phyloP scores from a whole-genome alignment of 192 early-diverging fungal species.

The Obelidium mucronatum region DNA sequence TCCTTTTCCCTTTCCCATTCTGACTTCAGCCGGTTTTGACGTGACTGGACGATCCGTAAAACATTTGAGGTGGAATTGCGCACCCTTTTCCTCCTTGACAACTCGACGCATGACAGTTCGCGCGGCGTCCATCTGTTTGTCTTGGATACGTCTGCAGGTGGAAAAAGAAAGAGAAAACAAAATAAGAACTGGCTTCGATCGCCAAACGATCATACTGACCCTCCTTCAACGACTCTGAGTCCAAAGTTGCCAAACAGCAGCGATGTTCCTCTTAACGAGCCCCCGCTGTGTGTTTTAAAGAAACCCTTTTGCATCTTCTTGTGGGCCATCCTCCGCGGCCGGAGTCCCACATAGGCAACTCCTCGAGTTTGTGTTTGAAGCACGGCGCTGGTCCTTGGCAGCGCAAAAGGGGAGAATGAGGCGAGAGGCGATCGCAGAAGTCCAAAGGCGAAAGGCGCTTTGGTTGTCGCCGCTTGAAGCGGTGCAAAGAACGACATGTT shows the following conservation, averaged over 20 bases:
- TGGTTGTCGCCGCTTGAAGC: no score
- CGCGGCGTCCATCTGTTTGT: slow-evolving; percentile 82
- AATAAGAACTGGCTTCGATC: not conserved
- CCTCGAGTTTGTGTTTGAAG: not conserved
- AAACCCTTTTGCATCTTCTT: slow-evolving; percentile 65
- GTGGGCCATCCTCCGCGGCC: slow-evolving; percentile 28
- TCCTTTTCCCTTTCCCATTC: slow-evolving; percentile 99
- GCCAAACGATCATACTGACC: slow-evolving; percentile 46
- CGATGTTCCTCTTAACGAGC: slow-evolving; percentile 86
- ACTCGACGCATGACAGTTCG: slow-evolving; percentile 77
- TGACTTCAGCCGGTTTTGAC: slow-evolving; percentile 86
- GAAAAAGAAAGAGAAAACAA: not conserved
- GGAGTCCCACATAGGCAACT: slow-evolving; percentile 22
- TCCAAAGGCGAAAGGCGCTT: no score
- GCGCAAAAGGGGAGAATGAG: no score
- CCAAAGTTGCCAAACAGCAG: slow-evolving; percentile 92
- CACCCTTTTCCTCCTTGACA: slow-evolving; percentile 88
- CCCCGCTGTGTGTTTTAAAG: slow-evolving; percentile 79
- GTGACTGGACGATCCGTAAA: slow-evolving; percentile 95
- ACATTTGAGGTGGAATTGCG: slow-evolving; percentile 75
- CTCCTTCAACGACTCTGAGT: slow-evolving; percentile 85
- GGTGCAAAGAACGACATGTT: not conserved
- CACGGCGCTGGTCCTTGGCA: no score
- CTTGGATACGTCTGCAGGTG: slow-evolving; percentile 57
- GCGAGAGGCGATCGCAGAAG: not conserved